Conservation (phyloP, 1,284 basidiomycete genomes). For the Fomitiporia mediterranea region DNA sequence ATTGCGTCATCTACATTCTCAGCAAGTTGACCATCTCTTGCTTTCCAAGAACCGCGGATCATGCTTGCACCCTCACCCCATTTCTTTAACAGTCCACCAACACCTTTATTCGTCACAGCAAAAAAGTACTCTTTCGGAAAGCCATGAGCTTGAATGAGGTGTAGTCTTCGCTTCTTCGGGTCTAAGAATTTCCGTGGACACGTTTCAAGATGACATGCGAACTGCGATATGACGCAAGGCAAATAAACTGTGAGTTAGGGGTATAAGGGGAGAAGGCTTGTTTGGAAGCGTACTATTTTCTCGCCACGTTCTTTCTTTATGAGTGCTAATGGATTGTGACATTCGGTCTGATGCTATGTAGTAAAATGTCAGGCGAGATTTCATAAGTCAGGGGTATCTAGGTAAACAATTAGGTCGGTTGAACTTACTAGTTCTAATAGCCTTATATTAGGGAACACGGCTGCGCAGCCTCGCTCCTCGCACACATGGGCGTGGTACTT, state of each 20-base stretch:
- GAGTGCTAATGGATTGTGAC: conserved; percentile 77
- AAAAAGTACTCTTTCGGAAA: conserved; percentile 89
- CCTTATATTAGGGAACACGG: conserved; percentile 82
- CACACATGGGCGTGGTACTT: conserved; percentile 83
- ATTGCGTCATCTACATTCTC: conserved; percentile 25
- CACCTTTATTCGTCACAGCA: conserved; percentile 82
- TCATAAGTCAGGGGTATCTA: not conserved
- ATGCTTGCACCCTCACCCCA: conserved; percentile 81
- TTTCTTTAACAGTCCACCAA: conserved; percentile 65
- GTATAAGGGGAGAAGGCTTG: not conserved
- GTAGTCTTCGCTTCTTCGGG: conserved; percentile 75
- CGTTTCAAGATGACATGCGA: conserved; percentile 69
- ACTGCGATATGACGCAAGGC: no score
- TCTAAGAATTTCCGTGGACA: conserved; percentile 65
- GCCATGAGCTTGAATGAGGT: conserved; percentile 76
- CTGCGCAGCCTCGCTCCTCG: conserved; percentile 58
- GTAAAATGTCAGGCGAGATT: conserved; percentile 1
- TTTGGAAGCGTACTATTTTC: conserved; percentile 64
- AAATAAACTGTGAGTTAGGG: conserved; percentile 7
- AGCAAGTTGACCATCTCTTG: conserved; percentile 31
- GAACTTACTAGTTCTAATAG: conserved; percentile 70
- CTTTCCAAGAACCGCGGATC: conserved; percentile 66
- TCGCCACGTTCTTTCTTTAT: conserved; percentile 77
- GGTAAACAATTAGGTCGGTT: not conserved
- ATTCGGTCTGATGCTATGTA: conserved; percentile 78